These are phyloP conservation scores for Xeromyces bisporus DNA, from an alignment of 495 filamentous ascomycete species.

Conservation along the genomic window DNA sequence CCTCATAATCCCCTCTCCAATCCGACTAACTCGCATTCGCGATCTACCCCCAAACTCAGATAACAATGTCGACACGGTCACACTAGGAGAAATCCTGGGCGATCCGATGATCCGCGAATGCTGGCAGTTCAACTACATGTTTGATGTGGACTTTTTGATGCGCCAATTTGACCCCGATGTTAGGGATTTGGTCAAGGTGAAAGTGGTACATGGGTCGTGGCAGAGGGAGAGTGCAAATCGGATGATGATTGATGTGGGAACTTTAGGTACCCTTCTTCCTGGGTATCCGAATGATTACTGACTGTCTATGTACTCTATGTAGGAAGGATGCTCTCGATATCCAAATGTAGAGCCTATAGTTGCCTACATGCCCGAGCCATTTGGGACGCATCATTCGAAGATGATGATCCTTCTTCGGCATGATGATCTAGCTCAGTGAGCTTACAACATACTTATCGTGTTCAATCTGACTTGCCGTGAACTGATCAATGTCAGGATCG, in stretches of 20 bases:
- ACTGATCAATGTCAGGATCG: conserved; percentile 22
- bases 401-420: conserved; percentile 71
- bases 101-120: conserved; percentile 71
- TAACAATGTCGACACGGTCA: conserved; percentile 50
- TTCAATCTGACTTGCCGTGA: background rate
- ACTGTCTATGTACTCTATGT: too few relatives aligned
- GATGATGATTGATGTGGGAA: conserved; percentile 41
- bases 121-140: conserved; percentile 82
- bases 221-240: conserved; percentile 49
- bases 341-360: conserved; percentile 52
- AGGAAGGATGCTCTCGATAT: conserved; percentile 45
- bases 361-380: conserved; percentile 71
- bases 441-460: background rate
- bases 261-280: too few relatives aligned
- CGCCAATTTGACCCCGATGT: conserved; percentile 54
- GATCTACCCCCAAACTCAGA: conserved; percentile 36
- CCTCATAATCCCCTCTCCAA: conserved; percentile 37
- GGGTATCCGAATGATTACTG: too few relatives aligned
- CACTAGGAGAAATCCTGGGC: conserved; percentile 54
- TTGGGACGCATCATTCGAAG: conserved; percentile 79
- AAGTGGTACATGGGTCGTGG: conserved; percentile 81
- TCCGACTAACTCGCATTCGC: conserved; percentile 55
- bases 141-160: conserved; percentile 66
- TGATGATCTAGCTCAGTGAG: conserved; percentile 55
- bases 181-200: conserved; percentile 43